Base-by-base conservation (phyloP, 768 basidiomycete genomes). In the Ramaria sp. region DNA sequence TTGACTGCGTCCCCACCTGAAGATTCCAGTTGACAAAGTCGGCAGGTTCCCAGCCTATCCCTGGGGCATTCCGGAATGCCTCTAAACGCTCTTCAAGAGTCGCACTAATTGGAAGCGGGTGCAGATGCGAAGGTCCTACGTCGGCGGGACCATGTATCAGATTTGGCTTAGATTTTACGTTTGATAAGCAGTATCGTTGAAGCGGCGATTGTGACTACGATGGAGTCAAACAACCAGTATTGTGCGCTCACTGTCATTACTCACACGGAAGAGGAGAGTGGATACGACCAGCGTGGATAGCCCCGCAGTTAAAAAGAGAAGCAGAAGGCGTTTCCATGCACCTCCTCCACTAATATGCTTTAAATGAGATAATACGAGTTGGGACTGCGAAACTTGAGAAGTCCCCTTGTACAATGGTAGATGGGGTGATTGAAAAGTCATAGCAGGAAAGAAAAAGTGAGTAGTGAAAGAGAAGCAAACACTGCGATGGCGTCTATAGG, bases 31-130 rank as follows among this genome's bases (percentile, higher is more conserved):
- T 47, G 18, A 63, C 63, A 58, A 70, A 71, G 12, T 61, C 61
- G 6, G 64, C 63, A 24, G 65, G 61, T 39, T 69, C 64, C 7
- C 66, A 66, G 10, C 67, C 61, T 6, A 55, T 18, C 5, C 59
- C 59, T 18, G 71, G 70, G n/a, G 70, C 63, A 39, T 63, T 58
- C 37, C 60, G 53, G 65, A 68, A 71, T 22, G 58, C 61, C 9
- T 60, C 59, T 25, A 73, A 58, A 5, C 71, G 62, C 36, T 66
- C 63, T 32, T 62, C 56, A 43, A 71, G 60, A 2, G 63, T 60
- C 1, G 70, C 67, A 3, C 62, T 50, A 4, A 67, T 53, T 0
- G 71, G 68, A 6, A 73, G 60, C 3, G 68, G 52, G 48, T 60
- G 54, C 12, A 56, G 28, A 48, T 60, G 59, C 28, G 22, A 41